These are phyloP conservation scores for Tubosaeta brunneosetosa DNA, from an alignment of 768 basidiomycete genomes.

Conservation along the genomic window DNA sequence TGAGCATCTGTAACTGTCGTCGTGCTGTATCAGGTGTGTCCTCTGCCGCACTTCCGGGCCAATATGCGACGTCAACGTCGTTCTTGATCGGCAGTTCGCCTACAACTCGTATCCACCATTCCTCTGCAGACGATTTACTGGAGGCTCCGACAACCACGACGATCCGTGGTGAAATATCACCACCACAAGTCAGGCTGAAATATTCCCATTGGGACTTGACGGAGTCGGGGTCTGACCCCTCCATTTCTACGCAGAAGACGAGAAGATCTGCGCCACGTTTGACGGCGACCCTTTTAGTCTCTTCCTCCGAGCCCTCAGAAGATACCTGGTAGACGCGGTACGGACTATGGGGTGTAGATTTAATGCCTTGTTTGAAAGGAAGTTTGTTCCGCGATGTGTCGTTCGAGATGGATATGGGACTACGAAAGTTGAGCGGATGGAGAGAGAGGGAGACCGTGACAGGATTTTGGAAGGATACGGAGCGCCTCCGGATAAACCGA, in stretches of 20 bases:
- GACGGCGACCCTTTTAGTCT: constrained; percentile 1
- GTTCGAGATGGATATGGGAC: constrained; percentile 17
- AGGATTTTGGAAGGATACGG: constrained; percentile 23
- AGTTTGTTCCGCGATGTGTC: constrained; percentile 10
- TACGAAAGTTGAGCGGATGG: constrained; percentile 18
- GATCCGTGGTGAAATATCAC: constrained; percentile 24
- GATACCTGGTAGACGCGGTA: constrained; percentile 25
- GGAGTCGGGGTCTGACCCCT: neutral
- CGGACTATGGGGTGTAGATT: constrained; percentile 1
- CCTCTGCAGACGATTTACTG: constrained; percentile 11
- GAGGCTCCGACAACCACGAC: constrained; percentile 20
- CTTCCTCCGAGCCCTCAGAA: constrained; percentile 3
- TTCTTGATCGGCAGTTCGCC: neutral
- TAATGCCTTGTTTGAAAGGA: constrained; percentile 19
- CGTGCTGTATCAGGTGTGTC: neutral
- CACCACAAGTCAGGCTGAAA: constrained; percentile 24
- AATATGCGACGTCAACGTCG: constrained; percentile 11
- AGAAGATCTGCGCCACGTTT: constrained; percentile 25
- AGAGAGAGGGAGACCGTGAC: constrained; percentile 13
- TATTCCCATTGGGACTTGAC: constrained; percentile 25
- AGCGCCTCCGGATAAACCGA: constrained; percentile 11
- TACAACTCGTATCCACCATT: constrained; percentile 18
- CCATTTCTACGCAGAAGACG: constrained; percentile 19
- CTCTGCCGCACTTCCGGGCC: neutral
- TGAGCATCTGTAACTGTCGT: constrained; percentile 11